Base-by-base conservation (phyloP, 106 monocot genomes). In the Dendrobium chrysotoxum region DNA sequence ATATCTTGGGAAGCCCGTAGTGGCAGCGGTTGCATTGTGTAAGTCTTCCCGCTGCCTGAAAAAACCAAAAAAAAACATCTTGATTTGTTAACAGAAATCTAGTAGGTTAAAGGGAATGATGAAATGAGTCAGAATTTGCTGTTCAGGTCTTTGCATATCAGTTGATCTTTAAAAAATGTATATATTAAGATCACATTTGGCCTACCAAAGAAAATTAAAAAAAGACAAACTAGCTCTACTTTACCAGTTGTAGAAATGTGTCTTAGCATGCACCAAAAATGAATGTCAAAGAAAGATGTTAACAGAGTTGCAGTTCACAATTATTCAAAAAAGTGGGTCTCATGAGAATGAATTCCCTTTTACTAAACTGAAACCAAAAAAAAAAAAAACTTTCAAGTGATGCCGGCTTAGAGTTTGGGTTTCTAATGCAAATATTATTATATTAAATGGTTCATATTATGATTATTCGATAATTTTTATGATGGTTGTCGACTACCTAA, bases 41-140 rank as follows among this genome's bases (percentile, higher is more conserved):
- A 97, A 79, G 96, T 97, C 81, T 97, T 97, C 26, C 96, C 96
- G 84, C 96, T 97, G 55, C 96, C 96, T 97, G 84, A 18, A 81
- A 80, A 58, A 58, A 53, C 84, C 20, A 53, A 79, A 61, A 75
- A 73, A 6, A 81, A 85, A 67, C 11, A 26, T 35, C 28, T 79
- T 21, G 42, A 8, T 41, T 12, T 7, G 2, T 74, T 20, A 18
- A 74, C 74, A 74, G 20, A 74, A 17, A 40, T 38, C 71, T 28
- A 71, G 64, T 28, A 71, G 64, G 26, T 25, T 26, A 26, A 65
- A 26, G n/a, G n/a, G 64, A 65, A 26, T 65, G 64, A 65, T 65
- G 13, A 26, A 23, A 61, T 23, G 26, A 26, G 35, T 70, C 31
- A 70, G 35, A 70, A 7, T 61, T 61, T 61, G 61, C 61, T 31